Base-by-base conservation (phyloP, 495 filamentous ascomycete species). In the Penicillium crystallinum region DNA sequence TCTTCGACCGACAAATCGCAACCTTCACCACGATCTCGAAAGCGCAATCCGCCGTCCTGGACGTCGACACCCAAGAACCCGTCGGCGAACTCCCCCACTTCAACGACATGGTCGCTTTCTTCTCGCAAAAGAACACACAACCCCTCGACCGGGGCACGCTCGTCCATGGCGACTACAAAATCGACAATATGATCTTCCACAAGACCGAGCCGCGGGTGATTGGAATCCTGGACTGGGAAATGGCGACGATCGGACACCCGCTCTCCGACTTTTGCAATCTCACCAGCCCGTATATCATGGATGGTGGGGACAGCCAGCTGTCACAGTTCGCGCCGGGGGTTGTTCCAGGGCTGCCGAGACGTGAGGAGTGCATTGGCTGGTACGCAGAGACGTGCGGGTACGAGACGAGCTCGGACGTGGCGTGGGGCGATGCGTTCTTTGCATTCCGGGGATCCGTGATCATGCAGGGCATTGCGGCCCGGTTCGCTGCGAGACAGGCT, bases 111-210 rank as follows among this genome's bases (percentile, higher is more conserved):
- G 79, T 92, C 50, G 65, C 63, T 2, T 96, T 92, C 72, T 96
- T 97, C 68, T 71, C 81, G 51, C 67, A 71, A 53, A 80, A 75
- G 50, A 37, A 62, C 4, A 77, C 72, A 27, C 89, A 95, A 64
- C 91, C 93, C 2, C 77, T 75, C 27, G 91, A 97, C 60, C 76
- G 88, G 36, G 83, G 81, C 19, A 85, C 84, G 2, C 75, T 96
- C 18, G 83, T 98, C 22, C 93, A 98, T 61, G 93, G 93, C 22
- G 93, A 98, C 61, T 98, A 92, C 74, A 98, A 98, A 72, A 92
- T 98, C 62, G 93, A 98, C 67, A 98, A 98, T 60, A 72, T 97
- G 52, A 87, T 98, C 38, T 98, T 92, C 66, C 90, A 95, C 69
- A 84, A 87, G 70, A 91, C 84, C 0, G 90, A 95, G 69, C 82